Conservation (phyloP, 495 filamentous ascomycete species). For the Sporormia fimetaria region DNA sequence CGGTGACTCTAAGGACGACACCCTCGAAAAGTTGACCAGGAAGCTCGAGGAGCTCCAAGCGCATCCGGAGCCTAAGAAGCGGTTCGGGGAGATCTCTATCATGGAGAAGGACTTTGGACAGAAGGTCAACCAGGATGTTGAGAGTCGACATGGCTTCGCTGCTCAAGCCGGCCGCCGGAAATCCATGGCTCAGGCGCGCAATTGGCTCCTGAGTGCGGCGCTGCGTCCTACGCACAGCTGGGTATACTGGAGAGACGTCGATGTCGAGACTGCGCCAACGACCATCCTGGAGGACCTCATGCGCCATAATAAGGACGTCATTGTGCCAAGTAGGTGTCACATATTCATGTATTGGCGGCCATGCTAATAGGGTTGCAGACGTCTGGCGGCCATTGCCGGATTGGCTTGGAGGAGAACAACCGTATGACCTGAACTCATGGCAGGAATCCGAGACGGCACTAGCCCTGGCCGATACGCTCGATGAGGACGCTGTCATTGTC, state of each 20-base stretch:
- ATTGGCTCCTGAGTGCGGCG: conserved; percentile 93
- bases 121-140: conserved; percentile 94
- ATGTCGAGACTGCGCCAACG: conserved; percentile 91
- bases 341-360: not conserved
- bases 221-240: conserved; percentile 91
- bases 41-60: conserved; percentile 73
- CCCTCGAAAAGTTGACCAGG: conserved; percentile 59
- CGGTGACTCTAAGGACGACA: conserved; percentile 92
- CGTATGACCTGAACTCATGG: conserved; percentile 98
- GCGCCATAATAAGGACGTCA: conserved; percentile 98
- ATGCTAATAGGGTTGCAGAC: conserved; percentile 44
- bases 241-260: conserved; percentile 99
- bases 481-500: conserved; percentile 98
- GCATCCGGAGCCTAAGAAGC: conserved; percentile 58
- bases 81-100: conserved; percentile 94
- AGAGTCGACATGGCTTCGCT: conserved; percentile 94
- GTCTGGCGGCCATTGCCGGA: conserved; percentile 98
- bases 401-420: conserved; percentile 98
- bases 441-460: conserved; percentile 97
- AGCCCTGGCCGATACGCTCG: conserved; percentile 83
- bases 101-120: conserved; percentile 99
- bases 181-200: conserved; percentile 94
- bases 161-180: conserved; percentile 90
- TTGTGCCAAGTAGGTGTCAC: conserved; percentile 82
- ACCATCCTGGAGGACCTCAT: conserved; percentile 97